Conservation (phyloP, 2,329 filamentous ascomycete genomes). For the Talaromyces sp. region DNA sequence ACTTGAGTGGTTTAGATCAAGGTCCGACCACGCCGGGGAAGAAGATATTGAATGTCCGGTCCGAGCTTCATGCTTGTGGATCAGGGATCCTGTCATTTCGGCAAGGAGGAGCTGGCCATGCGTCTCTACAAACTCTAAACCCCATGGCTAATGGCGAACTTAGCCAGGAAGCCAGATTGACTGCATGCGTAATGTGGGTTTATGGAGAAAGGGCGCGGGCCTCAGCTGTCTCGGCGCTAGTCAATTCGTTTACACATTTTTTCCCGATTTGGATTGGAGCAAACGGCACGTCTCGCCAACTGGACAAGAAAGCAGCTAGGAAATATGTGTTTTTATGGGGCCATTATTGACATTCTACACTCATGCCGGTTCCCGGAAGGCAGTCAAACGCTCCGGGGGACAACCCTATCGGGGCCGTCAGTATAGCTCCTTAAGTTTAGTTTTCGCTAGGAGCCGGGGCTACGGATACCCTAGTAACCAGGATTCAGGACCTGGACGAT, state of each 20-base stretch:
- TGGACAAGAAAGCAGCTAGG: background rate
- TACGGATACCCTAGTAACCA: background rate
- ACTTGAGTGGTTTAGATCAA: slow-evolving; percentile 5
- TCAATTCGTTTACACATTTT: background rate
- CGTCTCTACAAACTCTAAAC: slow-evolving; percentile 10
- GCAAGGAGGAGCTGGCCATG: slow-evolving; percentile 11
- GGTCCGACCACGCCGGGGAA: slow-evolving; percentile 8
- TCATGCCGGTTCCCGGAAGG: background rate
- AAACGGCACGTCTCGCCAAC: background rate
- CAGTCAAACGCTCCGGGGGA: background rate
- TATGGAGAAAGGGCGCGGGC: background rate
- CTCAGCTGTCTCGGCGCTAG: background rate
- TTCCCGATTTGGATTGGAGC: background rate
- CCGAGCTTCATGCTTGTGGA: background rate
- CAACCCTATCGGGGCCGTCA: background rate
- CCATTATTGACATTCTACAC: background rate
- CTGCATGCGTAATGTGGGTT: background rate
- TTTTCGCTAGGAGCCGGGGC: background rate
- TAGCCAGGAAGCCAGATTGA: background rate
- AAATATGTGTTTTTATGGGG: background rate
- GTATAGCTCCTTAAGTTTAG: background rate
- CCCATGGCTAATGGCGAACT: background rate
- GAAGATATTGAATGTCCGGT: background rate
- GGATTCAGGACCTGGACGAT: background rate
- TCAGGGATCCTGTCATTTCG: slow-evolving; percentile 3